Evolutionary conservation across 345 rosid species (phyloP), one percentile per base, ranked within the genome.

Genomic region (Rhodomyrtus tomentosa): DNA sequence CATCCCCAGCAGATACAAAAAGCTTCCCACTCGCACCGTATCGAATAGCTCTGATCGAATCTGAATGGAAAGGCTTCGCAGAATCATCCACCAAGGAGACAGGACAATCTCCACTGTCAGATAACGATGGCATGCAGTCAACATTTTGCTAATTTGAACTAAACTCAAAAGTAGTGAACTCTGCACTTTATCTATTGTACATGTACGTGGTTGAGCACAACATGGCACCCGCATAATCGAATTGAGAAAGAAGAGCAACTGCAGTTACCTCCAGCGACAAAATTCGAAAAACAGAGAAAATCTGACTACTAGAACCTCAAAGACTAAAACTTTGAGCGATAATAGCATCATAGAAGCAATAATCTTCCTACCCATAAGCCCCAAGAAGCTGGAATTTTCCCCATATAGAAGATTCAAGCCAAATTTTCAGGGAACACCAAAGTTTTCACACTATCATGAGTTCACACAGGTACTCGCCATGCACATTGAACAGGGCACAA

Each of bases 1-100:
- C 98, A 88, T 98, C 98, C 10, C 99, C 99, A 6, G 98, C 96
- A 81, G 99, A 96, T 25, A 92, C 94, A 72, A 98, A 90, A 38
- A 95, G 92, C 91, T 91, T 92, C 84, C 99, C 98, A 36, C 86
- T 89, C 72, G 91, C 89, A 76, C 95, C 89, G 55, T 91, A 96
- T 16, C 91, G 91, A 86, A 98, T 93, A 86, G 95, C 96, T 90
- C 99, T 92, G 62, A 96, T 92, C 55, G 99, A 96, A 82, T 94
- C 98, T 50, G 90, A 91, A 81, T 88, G 98, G 22, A 84, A 88
- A 84, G 94, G 84, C 53, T 85, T 91, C 6, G 80, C 89, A 58
- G 95, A 92, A 53, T 93, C 94, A 91, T 94, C 99, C 88, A 87
- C 89, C 92, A 95, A 87, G 59, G 91, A 76, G 74, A 92, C 89